Evolutionary conservation across 805 yeast species (phyloP).

Genomic region (Saccharomycopsis sp.): DNA sequence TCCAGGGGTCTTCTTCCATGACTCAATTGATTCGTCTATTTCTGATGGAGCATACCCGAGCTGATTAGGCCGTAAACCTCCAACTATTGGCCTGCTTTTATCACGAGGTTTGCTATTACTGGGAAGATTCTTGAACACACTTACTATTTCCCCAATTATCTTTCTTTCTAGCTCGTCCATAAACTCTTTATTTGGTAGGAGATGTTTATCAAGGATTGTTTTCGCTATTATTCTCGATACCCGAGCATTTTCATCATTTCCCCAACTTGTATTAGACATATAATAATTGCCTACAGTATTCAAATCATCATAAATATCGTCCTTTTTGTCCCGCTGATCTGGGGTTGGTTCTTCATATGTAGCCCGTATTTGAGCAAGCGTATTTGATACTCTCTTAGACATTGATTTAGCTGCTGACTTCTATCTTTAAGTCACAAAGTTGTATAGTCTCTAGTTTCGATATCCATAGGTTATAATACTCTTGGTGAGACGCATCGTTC

Average conservation of each 20-base stretch:
- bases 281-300: background rate
- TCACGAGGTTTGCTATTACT: conserved; percentile 15
- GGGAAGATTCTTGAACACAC: conserved; percentile 22
- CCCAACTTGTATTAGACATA: background rate
- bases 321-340: background rate
- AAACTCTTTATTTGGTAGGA: background rate
- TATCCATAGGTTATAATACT: no score
- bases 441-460: no score
- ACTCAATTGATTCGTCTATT: background rate
- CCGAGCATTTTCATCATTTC: background rate
- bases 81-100: background rate
- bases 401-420: no score
- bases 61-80: background rate
- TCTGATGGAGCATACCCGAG: background rate
- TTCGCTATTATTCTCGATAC: background rate
- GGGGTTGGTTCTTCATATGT: background rate
- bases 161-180: background rate
- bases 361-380: background rate
- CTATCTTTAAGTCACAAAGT: no score
- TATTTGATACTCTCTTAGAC: no score
- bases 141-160: background rate
- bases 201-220: background rate
- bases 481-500: no score
- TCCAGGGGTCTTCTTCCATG: background rate
- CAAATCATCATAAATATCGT: background rate